These are phyloP conservation scores for Cyberlindnera euphorbiiphila DNA, from an alignment of 805 yeast genomes.

Conservation along the genomic window DNA sequence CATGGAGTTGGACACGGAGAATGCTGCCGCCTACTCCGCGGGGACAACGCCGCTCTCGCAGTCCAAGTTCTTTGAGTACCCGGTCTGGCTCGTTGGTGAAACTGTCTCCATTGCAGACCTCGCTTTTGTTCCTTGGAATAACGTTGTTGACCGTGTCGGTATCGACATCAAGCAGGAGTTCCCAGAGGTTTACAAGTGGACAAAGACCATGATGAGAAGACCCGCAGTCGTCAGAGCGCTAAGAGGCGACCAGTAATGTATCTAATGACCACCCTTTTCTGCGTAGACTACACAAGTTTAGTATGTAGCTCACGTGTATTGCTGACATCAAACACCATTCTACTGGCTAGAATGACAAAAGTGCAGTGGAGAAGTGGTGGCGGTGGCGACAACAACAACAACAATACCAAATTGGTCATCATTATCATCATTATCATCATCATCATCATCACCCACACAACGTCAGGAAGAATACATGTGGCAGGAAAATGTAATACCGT, in stretches of 20 bases:
- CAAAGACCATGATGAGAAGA: slow-evolving; percentile 91
- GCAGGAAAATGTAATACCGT: neutral
- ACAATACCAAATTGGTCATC: too few relatives aligned
- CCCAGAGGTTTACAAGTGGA: slow-evolving; percentile 96
- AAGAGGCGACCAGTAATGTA: slow-evolving; percentile 50
- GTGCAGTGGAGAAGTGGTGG: too few relatives aligned
- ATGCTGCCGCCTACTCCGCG: slow-evolving; percentile 80
- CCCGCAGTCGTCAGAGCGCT: slow-evolving; percentile 87
- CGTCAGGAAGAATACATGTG: too few relatives aligned
- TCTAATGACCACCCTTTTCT: too few relatives aligned
- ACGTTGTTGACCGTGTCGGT: slow-evolving; percentile 90
- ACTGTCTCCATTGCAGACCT: slow-evolving; percentile 81
- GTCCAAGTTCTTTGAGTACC: slow-evolving; percentile 83
- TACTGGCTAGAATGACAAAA: too few relatives aligned
- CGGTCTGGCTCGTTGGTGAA: slow-evolving; percentile 94
- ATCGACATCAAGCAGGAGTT: slow-evolving; percentile 82
- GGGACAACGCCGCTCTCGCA: slow-evolving; percentile 87
- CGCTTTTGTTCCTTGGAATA: slow-evolving; percentile 95
- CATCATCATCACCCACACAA: too few relatives aligned
- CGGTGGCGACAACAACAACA: too few relatives aligned
- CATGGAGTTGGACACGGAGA: slow-evolving; percentile 84
- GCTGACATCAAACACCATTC: too few relatives aligned
- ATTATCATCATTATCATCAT: too few relatives aligned
- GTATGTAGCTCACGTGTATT: too few relatives aligned
- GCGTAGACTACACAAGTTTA: too few relatives aligned